Base-by-base conservation (phyloP, 2,329 filamentous ascomycete genomes). In the Fusarium clavum region DNA sequence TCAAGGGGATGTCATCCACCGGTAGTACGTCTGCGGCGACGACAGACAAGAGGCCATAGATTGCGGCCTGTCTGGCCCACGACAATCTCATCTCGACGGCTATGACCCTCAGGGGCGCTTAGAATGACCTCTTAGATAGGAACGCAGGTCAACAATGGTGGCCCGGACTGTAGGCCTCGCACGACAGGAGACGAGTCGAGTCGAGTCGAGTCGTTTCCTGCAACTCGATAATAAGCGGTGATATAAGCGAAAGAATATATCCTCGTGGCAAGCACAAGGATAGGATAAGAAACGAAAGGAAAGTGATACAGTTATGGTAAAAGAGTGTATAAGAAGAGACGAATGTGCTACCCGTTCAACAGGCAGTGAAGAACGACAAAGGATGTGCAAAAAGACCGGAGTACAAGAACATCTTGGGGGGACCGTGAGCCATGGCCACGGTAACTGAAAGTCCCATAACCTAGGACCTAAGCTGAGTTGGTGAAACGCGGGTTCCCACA, bases 1-100 rank as follows among this genome's bases (percentile, higher is more conserved):
- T 73, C 24, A 81, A 61, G 32, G 81, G 81, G 18, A 83, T 79
- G 27, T 81, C 78, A 24, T 79, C 73, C 14, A 77, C 73, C 20
- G 75, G 76, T 38, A 83, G 72, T 30, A 75, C 75, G 34, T 79
- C 77, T 27, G 77, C 76, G 11, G 67, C 55, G 40, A 72, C 73
- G 51, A 77, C 47, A n/a, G 73, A 65, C 38, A 73, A 71, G 57
- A 80, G 73, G 70, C 76, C 74, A 32, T 74, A 75, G 41, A 78
- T 55, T 56, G 78, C 63, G 61, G 74, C 73, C 61, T 77, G 54
- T 32, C 71, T 63, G 27, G 73, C 58, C 53, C 71, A 70, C 13
- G 61, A 61, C 24, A 65, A 32, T 67, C 74, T 79, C 78, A 79
- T 81, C 11, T 63, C n/a, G 45, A 52, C 40, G 43, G 48, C 51